Evolutionary conservation across 2,329 filamentous ascomycete genomes (phyloP).

Genomic region (Fusarium sp.): DNA sequence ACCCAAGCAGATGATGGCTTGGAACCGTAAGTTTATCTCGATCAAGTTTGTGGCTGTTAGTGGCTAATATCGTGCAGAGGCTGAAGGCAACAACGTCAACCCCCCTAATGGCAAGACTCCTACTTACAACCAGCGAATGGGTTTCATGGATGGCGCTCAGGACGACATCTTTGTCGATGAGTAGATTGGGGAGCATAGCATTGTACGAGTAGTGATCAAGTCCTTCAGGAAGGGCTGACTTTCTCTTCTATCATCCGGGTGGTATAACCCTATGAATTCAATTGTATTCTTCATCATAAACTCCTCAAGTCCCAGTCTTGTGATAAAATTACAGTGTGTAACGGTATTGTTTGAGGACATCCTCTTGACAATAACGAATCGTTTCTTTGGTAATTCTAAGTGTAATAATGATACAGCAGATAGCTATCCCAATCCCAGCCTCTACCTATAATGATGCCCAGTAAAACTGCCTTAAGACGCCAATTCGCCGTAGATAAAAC

Average conservation of each 20-base stretch:
- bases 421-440: not conserved
- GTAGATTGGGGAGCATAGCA: not conserved
- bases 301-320: not conserved
- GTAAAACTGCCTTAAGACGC: conserved; percentile 8
- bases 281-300: not conserved
- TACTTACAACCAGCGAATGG: conserved; percentile 48
- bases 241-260: not conserved
- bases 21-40: conserved; percentile 49
- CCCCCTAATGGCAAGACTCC: conserved; percentile 43
- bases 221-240: conserved; percentile 8
- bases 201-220: not conserved
- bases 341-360: not conserved
- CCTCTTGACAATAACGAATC: not conserved
- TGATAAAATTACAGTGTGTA: not conserved
- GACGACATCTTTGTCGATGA: conserved; percentile 43
- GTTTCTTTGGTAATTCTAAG: not conserved
- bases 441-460: not conserved
- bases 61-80: conserved; percentile 34
- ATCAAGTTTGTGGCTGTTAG: not conserved
- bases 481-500: conserved; percentile 10
- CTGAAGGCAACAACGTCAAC: conserved; percentile 48
- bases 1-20: conserved; percentile 62
- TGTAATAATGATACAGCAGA: not conserved
- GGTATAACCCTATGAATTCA: no score
- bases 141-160: conserved; percentile 47